These are phyloP conservation scores for Phaeotremella fagi DNA, from an alignment of 768 basidiomycete genomes.

Conservation along the genomic window DNA sequence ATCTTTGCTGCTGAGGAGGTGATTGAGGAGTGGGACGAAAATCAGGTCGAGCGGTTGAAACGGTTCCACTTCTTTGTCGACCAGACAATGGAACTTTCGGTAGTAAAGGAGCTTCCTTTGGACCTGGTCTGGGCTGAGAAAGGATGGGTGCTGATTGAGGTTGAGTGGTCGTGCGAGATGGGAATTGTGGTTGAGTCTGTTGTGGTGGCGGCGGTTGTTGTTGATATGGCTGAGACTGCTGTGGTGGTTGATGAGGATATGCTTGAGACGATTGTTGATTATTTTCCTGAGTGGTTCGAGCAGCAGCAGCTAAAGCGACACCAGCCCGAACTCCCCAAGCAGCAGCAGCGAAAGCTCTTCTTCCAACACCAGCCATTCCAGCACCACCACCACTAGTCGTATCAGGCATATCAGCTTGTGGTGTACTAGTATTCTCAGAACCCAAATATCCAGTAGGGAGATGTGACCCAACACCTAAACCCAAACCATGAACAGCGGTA, in stretches of 20 bases:
- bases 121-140: background rate
- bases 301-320: slow-evolving; percentile 24
- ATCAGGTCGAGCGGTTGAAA: slow-evolving; percentile 51
- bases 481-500: slow-evolving; percentile 24
- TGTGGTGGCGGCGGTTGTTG: background rate
- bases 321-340: slow-evolving; percentile 51
- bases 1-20: slow-evolving; percentile 4
- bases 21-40: slow-evolving; percentile 50
- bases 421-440: slow-evolving; percentile 23
- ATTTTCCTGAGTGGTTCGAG: background rate
- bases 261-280: background rate
- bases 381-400: slow-evolving; percentile 40
- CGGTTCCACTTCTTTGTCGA: slow-evolving; percentile 2
- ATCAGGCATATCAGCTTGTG: slow-evolving; percentile 25
- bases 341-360: slow-evolving; percentile 73
- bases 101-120: background rate
- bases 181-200: background rate
- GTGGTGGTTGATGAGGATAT: background rate
- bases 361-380: slow-evolving; percentile 81
- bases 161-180: background rate
- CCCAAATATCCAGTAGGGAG: slow-evolving; percentile 13
- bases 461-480: slow-evolving; percentile 15
- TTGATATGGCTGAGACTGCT: background rate
- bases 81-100: slow-evolving; percentile 2
- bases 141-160: background rate